Conservation (phyloP, 2,329 filamentous ascomycete species). For the Aspergillus pseudoterreus region DNA sequence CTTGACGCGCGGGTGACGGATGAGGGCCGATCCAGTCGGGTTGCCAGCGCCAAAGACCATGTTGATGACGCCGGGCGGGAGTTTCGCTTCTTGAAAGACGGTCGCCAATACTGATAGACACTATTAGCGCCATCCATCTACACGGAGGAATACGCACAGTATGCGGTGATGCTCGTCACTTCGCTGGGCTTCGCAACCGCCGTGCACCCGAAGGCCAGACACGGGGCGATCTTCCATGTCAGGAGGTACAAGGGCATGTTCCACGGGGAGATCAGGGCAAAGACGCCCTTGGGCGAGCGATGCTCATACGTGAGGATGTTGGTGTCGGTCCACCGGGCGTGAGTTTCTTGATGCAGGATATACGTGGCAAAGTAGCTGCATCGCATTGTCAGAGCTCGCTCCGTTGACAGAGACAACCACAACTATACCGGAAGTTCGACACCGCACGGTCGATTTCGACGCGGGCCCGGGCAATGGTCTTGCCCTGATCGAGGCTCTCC, state of each 20-base stretch:
- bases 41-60: slow-evolving; percentile 13
- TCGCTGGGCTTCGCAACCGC: slow-evolving; percentile 18
- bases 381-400: background rate
- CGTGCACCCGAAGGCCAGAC: slow-evolving; percentile 18
- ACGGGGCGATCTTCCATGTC: slow-evolving; percentile 20
- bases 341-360: slow-evolving; percentile 8
- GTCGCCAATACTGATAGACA: slow-evolving; percentile 10
- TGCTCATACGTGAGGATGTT: slow-evolving; percentile 17
- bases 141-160: slow-evolving; percentile 4
- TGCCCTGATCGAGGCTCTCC: slow-evolving; percentile 18
- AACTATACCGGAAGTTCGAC: slow-evolving; percentile 13
- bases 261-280: slow-evolving; percentile 18
- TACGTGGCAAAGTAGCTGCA: slow-evolving; percentile 10
- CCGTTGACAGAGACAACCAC: too few species aligned
- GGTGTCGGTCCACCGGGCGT: slow-evolving; percentile 7
- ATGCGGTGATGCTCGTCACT: slow-evolving; percentile 14
- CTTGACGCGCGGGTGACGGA: slow-evolving; percentile 12
- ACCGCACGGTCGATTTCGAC: slow-evolving; percentile 16
- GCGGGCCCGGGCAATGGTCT: slow-evolving; percentile 11
- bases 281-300: slow-evolving; percentile 16
- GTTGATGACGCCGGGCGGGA: slow-evolving; percentile 15
- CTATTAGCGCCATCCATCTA: background rate
- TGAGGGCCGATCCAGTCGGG: slow-evolving; percentile 11
- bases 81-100: slow-evolving; percentile 12
- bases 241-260: slow-evolving; percentile 19